Evolutionary conservation across 2,329 filamentous ascomycete genomes (phyloP), one percentile per base, ranked within the genome.

Genomic region (Aaosphaeria arxii): DNA sequence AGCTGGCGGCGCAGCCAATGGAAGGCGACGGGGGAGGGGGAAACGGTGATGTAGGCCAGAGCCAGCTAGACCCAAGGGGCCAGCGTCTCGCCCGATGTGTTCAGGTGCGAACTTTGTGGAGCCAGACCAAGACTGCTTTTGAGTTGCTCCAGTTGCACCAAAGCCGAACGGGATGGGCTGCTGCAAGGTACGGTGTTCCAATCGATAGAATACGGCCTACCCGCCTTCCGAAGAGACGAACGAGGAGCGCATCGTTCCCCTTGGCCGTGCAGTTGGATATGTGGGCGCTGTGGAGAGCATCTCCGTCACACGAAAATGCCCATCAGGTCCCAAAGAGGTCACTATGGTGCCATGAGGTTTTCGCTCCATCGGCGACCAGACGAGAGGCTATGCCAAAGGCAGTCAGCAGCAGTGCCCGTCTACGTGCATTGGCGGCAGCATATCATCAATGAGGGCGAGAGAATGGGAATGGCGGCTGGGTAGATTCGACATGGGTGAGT

Each of bases 181-280:
- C 65, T 68, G 67, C 66, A 67, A 69, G 67, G 66, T 63, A 69
- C 65, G 50, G 44, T 57, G 55, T 51, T 54, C 17, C 53, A 55
- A 55, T 49, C 42, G 51, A 45, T 45, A 40, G 38, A 42, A 39
- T 38, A 52, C 49, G 7, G 46, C 45, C 47, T 40, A 24, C 40
- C 55, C 24, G 55, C 52, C 52, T 51, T 57, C 58, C 55, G 58
- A 55, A 58, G 58, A 59, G 60, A 54, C 58, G 54, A 56, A 56
- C 52, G 50, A 50, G 60, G 59, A 57, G 56, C 55, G 60, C 55
- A 53, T 48, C 39, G n/a, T 36, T 40, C 57, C 64, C 63, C 62
- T 68, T 61, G 62, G 48, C 54, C 55, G 60, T 64, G 64, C 52
- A 59, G 54, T 24, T 24, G 17, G 47, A 42, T 48, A 43, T 9